These are phyloP conservation scores for Orbilia oligospora DNA, from an alignment of 2,329 filamentous ascomycete species.

Conservation along the genomic window DNA sequence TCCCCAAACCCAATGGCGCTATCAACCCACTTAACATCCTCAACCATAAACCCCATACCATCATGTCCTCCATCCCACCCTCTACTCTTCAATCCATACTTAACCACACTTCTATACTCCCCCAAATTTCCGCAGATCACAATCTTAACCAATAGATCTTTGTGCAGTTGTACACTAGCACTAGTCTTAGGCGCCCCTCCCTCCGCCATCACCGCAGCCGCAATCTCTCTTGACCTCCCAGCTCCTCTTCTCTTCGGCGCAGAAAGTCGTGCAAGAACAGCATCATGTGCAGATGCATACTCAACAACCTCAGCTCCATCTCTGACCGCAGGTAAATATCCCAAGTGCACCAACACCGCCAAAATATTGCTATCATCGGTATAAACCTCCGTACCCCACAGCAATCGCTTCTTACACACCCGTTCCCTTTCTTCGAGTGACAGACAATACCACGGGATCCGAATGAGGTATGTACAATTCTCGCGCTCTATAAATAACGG, in stretches of 20 bases:
- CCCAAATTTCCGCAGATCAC: constrained; percentile 84
- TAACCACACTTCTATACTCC: constrained; percentile 80
- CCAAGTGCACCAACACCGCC: constrained; percentile 91
- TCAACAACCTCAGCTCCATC: constrained; percentile 60
- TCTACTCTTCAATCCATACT: constrained; percentile 85
- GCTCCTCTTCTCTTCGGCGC: constrained; percentile 45
- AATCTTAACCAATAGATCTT: constrained; percentile 88
- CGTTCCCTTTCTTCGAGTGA: constrained; percentile 80
- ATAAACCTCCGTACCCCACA: constrained; percentile 96
- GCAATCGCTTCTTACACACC: constrained; percentile 81
- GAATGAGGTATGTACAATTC: constrained; percentile 91
- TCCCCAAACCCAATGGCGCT: constrained; percentile 72
- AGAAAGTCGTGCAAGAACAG: constrained; percentile 43
- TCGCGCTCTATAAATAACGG: constrained; percentile 83
- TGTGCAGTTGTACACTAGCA: constrained; percentile 75
- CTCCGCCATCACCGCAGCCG: constrained; percentile 64
- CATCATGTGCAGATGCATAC: constrained; percentile 55
- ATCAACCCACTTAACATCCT: constrained; percentile 85
- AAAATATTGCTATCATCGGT: constrained; percentile 96
- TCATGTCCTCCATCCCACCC: constrained; percentile 82
- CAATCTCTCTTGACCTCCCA: constrained; percentile 64
- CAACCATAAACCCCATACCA: constrained; percentile 89
- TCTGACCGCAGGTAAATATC: constrained; percentile 89
- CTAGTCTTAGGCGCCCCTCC: constrained; percentile 74
- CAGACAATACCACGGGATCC: constrained; percentile 85